Evolutionary conservation across 345 rosid genomes (phyloP), one percentile per base, ranked within the genome.

Genomic region (Capsella bursapastoris): DNA sequence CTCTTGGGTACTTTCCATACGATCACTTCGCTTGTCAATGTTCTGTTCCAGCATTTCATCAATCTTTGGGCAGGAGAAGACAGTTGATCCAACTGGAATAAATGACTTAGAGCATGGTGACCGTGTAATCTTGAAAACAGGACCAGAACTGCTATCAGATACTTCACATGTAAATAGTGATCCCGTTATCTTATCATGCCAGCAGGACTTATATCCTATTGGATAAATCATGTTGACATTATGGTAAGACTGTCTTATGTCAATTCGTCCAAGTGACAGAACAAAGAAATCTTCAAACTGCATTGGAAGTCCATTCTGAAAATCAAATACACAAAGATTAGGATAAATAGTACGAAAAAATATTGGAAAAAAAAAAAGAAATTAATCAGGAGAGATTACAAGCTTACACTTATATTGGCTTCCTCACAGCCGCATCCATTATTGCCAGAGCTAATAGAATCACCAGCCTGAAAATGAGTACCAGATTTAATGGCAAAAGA

Each of bases 141-240:
- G 97, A 73, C 97, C 97, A 76, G 84, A 80, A 78, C 93, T 89
- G 40, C 97, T 97, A 79, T 92, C 97, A 61, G 74, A 84, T 71
- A 95, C 90, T 78, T 95, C 93, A 80, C 93, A 85, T 28, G 84
- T 68, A 68, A 95, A 90, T 69, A 95, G 81, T 7, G 99, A 95
- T 66, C 97, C 91, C n/a, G 97, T 95, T 79, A 89, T 79, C 76
- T 86, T 92, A 79, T 95, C 99, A 81, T 95, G 99, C 99, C 99
- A 95, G 82, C 93, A 95, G 50, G 97, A 90, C 74, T 85, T 87
- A 78, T 83, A 95, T 32, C 99, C 96, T 80, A 92, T 71, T 41
- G 99, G 99, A 81, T 81, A 90, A 66, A 90, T 88, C 78, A 75
- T 53, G 74, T 78, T 78, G 57, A 50, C 82, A 77, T 80, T 81